Base-by-base conservation (phyloP, 139 green algal genomes). In the Asterochloris erici region DNA sequence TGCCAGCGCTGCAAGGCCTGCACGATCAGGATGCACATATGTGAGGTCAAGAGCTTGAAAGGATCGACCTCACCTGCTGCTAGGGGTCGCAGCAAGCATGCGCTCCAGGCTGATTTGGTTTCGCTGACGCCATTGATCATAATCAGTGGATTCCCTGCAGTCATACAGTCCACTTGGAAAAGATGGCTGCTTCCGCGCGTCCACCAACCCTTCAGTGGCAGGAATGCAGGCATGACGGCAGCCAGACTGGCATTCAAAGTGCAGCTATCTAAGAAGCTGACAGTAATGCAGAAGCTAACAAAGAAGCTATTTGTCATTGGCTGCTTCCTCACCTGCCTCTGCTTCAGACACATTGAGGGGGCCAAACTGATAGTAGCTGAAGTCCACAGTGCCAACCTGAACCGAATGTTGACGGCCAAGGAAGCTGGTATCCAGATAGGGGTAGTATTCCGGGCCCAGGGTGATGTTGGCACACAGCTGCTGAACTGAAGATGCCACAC, bases 281-380 rank as follows among this genome's bases (percentile, higher is more conserved):
- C 38, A 10, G 38, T 6, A 54, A 54, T 54, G 38, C 2, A 54
- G 38, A 54, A 54, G 38, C 38, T 6, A 54, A 2, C 38, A 54
- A 54, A 54, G 38, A 54, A 54, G 38, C 38, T 54, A 54, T 54
- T 6, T 54, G 38, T 54, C 38, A 54, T 54, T n/a, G n/a, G 6
- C 38, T 47, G 6, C 10, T 76, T 24, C 29, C 11, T 19, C 11
- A 76, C 71, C 71, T 76, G 71, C 71, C 29, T 28, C n/a, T 28
- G 71, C 71, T 54, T 27, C 12, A 28, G 71, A 76, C 24, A 76
- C 71, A 28, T 76, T 28, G 10, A 76, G 71, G 21, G 71, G 71
- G n/a, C 71, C 71, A 76, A 76, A 76, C 71, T 76, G 71, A 27
- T 60, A 76, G 71, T 76, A 76, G 71, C 71, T 76, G n/a, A 60